A percentile compares a stretch with the other conserved stretches of the same genome.
Evolutionary conservation across 2,329 filamentous ascomycete species (phyloP).

Genomic region (Paecilomyces variotii): DNA sequence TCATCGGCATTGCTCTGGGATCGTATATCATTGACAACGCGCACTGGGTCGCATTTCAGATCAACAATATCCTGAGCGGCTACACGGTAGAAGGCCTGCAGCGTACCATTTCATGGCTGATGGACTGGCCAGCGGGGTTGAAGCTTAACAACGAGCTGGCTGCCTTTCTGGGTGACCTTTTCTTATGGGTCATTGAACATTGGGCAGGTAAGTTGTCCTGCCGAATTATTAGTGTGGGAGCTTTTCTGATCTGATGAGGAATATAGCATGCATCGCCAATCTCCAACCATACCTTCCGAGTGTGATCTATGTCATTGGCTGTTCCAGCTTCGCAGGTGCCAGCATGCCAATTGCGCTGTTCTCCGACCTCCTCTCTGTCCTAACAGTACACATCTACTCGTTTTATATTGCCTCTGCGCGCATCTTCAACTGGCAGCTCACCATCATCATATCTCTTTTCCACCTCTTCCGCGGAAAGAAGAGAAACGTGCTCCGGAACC

Average conservation of each 20-base stretch:
- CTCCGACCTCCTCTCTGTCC: conserved; percentile 81
- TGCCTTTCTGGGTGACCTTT: conserved; percentile 87
- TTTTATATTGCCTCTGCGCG: conserved; percentile 96
- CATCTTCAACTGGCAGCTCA: conserved; percentile 98
- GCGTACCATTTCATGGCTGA: conserved; percentile 87
- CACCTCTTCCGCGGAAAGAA: conserved; percentile 98
- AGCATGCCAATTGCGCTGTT: conserved; percentile 96
- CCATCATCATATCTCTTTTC: conserved; percentile 93
- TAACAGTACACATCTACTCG: conserved; percentile 94
- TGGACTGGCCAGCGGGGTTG: conserved; percentile 88
- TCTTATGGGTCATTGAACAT: conserved; percentile 97
- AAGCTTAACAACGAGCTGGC: conserved; percentile 94
- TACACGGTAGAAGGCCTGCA: conserved; percentile 87
- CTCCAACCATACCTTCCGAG: conserved; percentile 73
- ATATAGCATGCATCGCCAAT: conserved; percentile 63
- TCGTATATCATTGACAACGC: conserved; percentile 97
- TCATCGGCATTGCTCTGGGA: conserved; percentile 92
- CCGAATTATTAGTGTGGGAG: not conserved
- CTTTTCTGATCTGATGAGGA: conserved; percentile 8
- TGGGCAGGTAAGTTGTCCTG: conserved; percentile 64
- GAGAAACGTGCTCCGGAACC: conserved; percentile 89
- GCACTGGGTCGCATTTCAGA: conserved; percentile 69
- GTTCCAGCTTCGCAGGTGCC: conserved; percentile 89
- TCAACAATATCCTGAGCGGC: conserved; percentile 64
- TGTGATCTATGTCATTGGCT: conserved; percentile 86